Evolutionary conservation across 2,329 filamentous ascomycete species (phyloP), one percentile per base, ranked within the genome.

Genomic region (Penicillium sp.): DNA sequence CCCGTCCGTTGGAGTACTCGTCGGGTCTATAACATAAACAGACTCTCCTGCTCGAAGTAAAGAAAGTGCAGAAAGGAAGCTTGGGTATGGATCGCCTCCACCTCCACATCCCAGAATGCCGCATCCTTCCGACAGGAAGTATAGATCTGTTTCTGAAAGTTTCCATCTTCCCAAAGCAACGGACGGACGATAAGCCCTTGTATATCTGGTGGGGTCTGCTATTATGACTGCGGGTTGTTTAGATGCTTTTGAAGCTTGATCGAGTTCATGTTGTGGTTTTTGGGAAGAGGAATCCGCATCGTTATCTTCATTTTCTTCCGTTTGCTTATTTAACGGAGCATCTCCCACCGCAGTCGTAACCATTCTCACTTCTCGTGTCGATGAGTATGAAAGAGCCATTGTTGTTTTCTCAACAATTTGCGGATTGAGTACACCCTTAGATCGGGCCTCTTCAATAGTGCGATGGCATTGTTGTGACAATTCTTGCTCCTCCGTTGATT

Each of bases 61-160:
- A 23, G 73, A 70, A 33, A 72, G 66, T 30, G 78, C 65, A 16
- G 74, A 73, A 40, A 80, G 65, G 62, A 74, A 77, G 24, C 72
- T 73, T 2, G 72, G 69, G 53, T 74, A 76, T 0, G 77, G 76
- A n/a, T 73, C 75, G 2, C 77, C 78, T 28, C 78, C 78, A 8
- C 78, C 78, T 11, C 74, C 78, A 20, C 75, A 78, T 18, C 78
- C 78, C 3, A 80, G 68, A 11, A 80, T 74, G 56, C 79, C 79
- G 60, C 76, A 79, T 3, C 78, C 78, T 24, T 73, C 72, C 2
- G 75, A 70, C 12, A 80, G 71, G 72, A 73, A 80, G 5, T 70
- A 66, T 2, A 79, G 63, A 59, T 80, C 77, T 1, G 67, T 73
- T 59, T 77, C 73, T 0, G 75, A 77, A 20, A 80, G 65, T 56